Base-by-base conservation (phyloP, 345 rosid genomes). In the Turritis glabra region DNA sequence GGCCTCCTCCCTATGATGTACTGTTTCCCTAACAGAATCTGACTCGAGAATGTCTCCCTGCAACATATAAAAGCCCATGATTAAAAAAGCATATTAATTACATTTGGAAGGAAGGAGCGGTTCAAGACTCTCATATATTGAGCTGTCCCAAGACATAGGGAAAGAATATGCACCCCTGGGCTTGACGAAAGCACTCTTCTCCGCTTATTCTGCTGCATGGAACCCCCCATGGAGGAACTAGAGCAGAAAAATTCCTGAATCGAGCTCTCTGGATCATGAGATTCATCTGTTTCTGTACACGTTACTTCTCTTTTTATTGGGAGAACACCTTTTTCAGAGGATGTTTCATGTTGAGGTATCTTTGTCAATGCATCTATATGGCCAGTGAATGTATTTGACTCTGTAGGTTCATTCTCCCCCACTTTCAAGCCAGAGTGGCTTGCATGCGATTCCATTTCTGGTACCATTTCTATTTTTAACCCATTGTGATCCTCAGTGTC, bases 141-240 rank as follows among this genome's bases (percentile, higher is more conserved):
- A 48, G 53, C 50, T 78, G n/a, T 47, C 43, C 8, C 2, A 30
- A 72, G 77, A 75, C 57, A 69, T 52, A 37, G 61, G 65, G 64
- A 68, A 67, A 78, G 52, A 50, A 60, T 46, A 26, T 63, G 71
- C 73, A 78, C 87, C 86, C 54, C 72, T 68, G 69, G 64, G 80
- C 68, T 80, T 52, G 86, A 79, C 55, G 84, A 73, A 79, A 83
- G 79, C 58, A 35, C 53, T 37, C 77, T 89, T 77, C 84, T 82
- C 66, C 84, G 84, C 79, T 85, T 88, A 79, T 67, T 57, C 73
- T 74, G 89, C 75, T 77, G 78, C 63, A 76, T 74, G 37, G 85
- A 84, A 56, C 75, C 71, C 19, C 63, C 81, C 48, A 51, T 48
- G 50, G 67, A 54, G 47, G 69, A 67, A 66, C 78, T 67, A 25